Base-by-base conservation (phyloP, 305 asterid genomes). In the Solanum hybrid region DNA sequence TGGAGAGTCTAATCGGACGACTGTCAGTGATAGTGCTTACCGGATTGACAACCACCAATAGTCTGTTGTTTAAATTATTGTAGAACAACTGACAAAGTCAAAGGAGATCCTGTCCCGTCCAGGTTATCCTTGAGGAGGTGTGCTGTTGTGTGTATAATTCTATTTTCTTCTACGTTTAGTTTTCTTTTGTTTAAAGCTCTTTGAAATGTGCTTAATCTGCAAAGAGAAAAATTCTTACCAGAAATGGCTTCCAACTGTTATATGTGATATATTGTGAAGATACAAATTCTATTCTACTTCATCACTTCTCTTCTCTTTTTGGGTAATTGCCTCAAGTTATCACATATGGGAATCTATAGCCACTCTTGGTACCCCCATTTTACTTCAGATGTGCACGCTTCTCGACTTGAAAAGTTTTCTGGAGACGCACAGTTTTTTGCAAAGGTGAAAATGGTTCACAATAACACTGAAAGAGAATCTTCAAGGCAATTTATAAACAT, bases 1-100 rank as follows among this genome's bases (percentile, higher is more conserved):
- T 72, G 92, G 91, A 60, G 95, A 92, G 37, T 93, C 95, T 4
- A 90, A 90, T 75, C 92, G 87, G 87, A 84, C 75, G 7, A 84
- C 45, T 19, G 32, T 84, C 75, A 84, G 87, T 84, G 87, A 84
- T 51, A 84, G 87, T 51, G 42, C 87, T 31, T 84, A 45, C 75
- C 87, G 87, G 87, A 29, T 56, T 51, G 87, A 84, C 40, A 31
- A 84, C 42, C 75, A 84, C 22, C 76, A 29, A 31, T 84, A 31
- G 87, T 51, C 19, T 84, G 76, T 38, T 51, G 75, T 84, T 84
- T 84, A 84, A 84, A 84, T 84, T 84, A 84, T 51, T 51, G 42
- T 84, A 51, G 87, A 84, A 51, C 22, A 84, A 84, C 40, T 84
- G 87, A 51, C 87, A 84, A 51, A 84, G 75, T 12, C 87, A 31